Base-by-base conservation (phyloP, 2,329 filamentous ascomycete genomes). In the Claviceps humidiphila region DNA sequence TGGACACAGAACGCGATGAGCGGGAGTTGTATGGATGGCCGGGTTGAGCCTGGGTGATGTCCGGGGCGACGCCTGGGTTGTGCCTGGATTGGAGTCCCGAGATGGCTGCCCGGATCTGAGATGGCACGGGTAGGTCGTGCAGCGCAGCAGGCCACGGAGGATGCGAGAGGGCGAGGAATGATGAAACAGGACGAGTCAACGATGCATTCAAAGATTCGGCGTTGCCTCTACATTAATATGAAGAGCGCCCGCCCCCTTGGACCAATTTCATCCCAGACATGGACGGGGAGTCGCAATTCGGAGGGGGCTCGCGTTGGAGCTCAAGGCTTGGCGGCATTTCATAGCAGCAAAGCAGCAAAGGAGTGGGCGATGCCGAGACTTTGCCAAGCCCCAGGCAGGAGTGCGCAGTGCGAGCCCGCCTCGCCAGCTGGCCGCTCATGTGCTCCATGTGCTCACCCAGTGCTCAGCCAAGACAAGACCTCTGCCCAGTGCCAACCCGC, bases 271-370 rank as follows among this genome's bases (percentile, higher is more conserved):
- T 49, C 48, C 44, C 41, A 22, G 45, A 38, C 45, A 47, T 38
- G 45, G 41, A 43, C 43, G 6, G 43, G 17, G 30, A 34, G 30
- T 34, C 40, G 49, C 49, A 34, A 39, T 51, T 46, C 26, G 47
- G 39, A 37, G 22, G 43, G 20, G 43, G 53, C 43, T 34, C 30
- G 30, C 30, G 30, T 49, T 54, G 53, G 51, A 56, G 45, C 50
- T 52, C 51, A 47, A 53, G 57, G 54, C 57, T 58, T 58, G 57
- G 57, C 57, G 50, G 52, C 50, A 48, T 54, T 46, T 30, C 26
- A 30, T 30, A 34, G 30, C 30, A 34, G 30, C 51, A 40, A 47
- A 39, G 50, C 34, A 47, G 47, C 53, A 46, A 54, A 45, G 47
- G 49, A 41, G 46, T 52, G 48, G 49, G 49, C 52, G 51, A 55